Base-by-base conservation (phyloP, 352 stramenopile species). In the Globisporangium okanoganense region DNA sequence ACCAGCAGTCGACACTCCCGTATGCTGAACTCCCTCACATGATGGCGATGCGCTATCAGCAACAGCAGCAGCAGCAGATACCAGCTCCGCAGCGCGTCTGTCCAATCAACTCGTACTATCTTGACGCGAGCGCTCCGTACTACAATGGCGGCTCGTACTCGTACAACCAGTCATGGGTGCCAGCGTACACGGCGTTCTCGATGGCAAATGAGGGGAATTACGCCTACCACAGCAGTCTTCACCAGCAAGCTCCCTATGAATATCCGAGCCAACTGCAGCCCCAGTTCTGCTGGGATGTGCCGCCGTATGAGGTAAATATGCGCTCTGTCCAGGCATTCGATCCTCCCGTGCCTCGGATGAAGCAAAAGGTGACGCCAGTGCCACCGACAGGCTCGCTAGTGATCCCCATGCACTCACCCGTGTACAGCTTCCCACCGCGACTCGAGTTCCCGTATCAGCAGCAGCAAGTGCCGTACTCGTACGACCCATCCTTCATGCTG, bases 21-120 rank as follows among this genome's bases (percentile, higher is more conserved):
- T 45, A 45, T 18, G 40, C 14, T 45, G 40, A 16, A 45, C 16
- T 45, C 40, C 40, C 40, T 22, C 40, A 45, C 18, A 45, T 22
- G 40, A 6, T 22, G 40, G 5, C 16, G 40, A 45, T 22, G 40
- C 16, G 40, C 4, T 45, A 40, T 54, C 48, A 54, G 8, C 33
- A 54, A n/a, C 47, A 53, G 9, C 47, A 52, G 12, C 47, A 53
- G 7, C 47, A 54, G 25, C 48, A 54, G 20, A 14, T 33, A 16
- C 44, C 44, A n/a, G 7, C 33, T 2, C 20, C 56, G 25, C 25
- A 71, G 31, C 64, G 59, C 10, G 35, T 66, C 8, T 66, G 60
- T 8, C 60, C 68, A 25, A 35, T 60, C 9, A 41, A 50, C 1
- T n/a, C 24, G 3, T 67, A 66, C 45, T 66, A 72, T 44, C 41